A percentile compares a stretch with the other conserved stretches of the same genome.
These are phyloP conservation scores for Termitomyces sp. DNA, from an alignment of 768 basidiomycete species.

Conservation along the genomic window DNA sequence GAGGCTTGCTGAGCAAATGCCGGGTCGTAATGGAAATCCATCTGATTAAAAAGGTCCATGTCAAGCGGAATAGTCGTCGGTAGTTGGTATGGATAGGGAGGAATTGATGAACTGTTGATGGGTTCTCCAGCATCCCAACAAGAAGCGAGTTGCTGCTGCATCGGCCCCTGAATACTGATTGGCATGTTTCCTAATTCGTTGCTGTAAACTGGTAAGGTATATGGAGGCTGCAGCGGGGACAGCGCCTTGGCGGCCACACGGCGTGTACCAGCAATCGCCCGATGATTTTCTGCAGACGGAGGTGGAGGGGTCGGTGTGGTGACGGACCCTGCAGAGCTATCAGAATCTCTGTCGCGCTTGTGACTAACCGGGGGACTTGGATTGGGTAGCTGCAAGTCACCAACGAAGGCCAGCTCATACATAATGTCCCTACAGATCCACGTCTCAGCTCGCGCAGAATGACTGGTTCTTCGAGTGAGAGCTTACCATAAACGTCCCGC, in stretches of 20 bases:
- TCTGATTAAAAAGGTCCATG: slow-evolving; percentile 20
- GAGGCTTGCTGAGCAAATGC: neutral
- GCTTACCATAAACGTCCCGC: slow-evolving; percentile 41
- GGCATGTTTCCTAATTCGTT: slow-evolving; percentile 55
- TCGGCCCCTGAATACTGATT: slow-evolving; percentile 21
- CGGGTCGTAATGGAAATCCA: slow-evolving; percentile 10
- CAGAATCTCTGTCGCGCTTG: slow-evolving; percentile 62
- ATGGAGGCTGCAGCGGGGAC: slow-evolving; percentile 3
- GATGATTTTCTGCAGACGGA: slow-evolving; percentile 14
- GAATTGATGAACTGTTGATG: neutral
- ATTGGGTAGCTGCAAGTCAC: slow-evolving; percentile 64
- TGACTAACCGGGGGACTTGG: slow-evolving; percentile 41
- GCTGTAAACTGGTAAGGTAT: slow-evolving; percentile 51
- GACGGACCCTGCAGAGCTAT: slow-evolving; percentile 32
- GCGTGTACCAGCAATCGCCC: slow-evolving; percentile 32
- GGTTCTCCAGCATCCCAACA: slow-evolving; percentile 2
- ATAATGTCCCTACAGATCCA: slow-evolving; percentile 55
- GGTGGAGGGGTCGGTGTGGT: neutral
- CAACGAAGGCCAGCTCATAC: slow-evolving; percentile 66
- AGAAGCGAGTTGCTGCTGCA: neutral
- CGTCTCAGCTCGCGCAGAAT: slow-evolving; percentile 14
- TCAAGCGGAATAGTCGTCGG: slow-evolving; percentile 13
- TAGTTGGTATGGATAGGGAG: neutral
- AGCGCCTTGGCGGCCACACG: slow-evolving; percentile 18
- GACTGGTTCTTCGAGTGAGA: neutral